Conservation (phyloP, 345 rosid genomes). For the Heritiera littoralis region DNA sequence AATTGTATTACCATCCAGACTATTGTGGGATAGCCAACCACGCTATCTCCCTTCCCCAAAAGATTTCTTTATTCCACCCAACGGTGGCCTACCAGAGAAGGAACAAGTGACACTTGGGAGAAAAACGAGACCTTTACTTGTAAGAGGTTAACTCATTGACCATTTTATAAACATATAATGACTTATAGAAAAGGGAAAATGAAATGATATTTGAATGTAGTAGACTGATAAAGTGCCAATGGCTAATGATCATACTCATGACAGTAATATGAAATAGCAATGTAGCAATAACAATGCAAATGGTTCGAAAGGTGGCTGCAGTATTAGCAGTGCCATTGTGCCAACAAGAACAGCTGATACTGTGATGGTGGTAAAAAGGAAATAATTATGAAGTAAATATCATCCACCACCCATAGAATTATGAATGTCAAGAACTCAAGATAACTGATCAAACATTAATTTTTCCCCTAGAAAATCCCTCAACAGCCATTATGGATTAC, state of each 20-base stretch:
- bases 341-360: neutral
- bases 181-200: neutral
- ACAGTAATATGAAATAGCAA: neutral
- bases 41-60: neutral
- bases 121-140: neutral
- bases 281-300: neutral
- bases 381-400: neutral
- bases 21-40: neutral
- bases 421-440: neutral
- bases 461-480: neutral
- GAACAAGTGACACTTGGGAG: neutral
- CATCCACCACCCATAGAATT: neutral
- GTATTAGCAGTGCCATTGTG: neutral
- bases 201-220: neutral
- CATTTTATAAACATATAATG: neutral
- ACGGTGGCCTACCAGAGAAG: neutral
- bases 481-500: neutral
- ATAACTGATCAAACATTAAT: neutral
- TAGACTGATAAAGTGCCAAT: neutral
- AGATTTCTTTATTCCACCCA: neutral
- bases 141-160: neutral
- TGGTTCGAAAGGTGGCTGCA: neutral
- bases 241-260: neutral
- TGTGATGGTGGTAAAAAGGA: neutral
- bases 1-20: neutral